phyloP scores from a whole-genome alignment of 805 yeast species.

The Dipodascopsis uninucleata region DNA sequence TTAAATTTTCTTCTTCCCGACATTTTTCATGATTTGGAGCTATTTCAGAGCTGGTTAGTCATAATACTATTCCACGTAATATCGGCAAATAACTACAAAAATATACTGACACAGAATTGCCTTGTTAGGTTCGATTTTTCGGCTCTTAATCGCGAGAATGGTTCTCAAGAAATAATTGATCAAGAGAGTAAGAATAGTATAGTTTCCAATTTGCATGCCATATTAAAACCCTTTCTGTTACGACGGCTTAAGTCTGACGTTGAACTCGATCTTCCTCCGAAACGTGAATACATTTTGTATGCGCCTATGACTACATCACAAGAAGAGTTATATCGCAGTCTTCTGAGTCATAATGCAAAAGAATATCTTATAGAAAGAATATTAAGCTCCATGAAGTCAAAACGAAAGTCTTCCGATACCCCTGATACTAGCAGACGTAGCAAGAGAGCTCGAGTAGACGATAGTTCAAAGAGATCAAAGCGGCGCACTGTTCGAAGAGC shows the following conservation, averaged over 20 bases:
- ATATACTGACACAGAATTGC: no score
- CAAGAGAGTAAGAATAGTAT: constrained; percentile 57
- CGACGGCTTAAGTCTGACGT: constrained; percentile 73
- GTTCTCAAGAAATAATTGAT: constrained; percentile 51
- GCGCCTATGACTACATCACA: constrained; percentile 65
- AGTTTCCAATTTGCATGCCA: constrained; percentile 76
- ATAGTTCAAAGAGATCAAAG: no score
- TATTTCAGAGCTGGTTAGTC: constrained; percentile 96
- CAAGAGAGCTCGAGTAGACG: constrained; percentile 2
- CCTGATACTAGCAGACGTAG: not conserved
- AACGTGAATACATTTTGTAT: constrained; percentile 82
- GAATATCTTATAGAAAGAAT: constrained; percentile 35
- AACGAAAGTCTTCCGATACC: not conserved
- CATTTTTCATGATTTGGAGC: constrained; percentile 81
- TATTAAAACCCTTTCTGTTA: constrained; percentile 80
- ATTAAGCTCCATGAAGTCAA: constrained; percentile 22
- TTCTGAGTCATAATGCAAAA: constrained; percentile 42
- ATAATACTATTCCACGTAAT: no score
- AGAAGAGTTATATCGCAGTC: constrained; percentile 52
- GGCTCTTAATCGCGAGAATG: constrained; percentile 38
- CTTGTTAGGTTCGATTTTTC: constrained; percentile 66
- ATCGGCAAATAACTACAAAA: no score
- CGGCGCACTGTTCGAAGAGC: no score
- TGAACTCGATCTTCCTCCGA: constrained; percentile 68
- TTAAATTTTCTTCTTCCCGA: constrained; percentile 89